These are phyloP conservation scores for Candida stauntonica DNA, from an alignment of 805 yeast genomes.

Conservation along the genomic window DNA sequence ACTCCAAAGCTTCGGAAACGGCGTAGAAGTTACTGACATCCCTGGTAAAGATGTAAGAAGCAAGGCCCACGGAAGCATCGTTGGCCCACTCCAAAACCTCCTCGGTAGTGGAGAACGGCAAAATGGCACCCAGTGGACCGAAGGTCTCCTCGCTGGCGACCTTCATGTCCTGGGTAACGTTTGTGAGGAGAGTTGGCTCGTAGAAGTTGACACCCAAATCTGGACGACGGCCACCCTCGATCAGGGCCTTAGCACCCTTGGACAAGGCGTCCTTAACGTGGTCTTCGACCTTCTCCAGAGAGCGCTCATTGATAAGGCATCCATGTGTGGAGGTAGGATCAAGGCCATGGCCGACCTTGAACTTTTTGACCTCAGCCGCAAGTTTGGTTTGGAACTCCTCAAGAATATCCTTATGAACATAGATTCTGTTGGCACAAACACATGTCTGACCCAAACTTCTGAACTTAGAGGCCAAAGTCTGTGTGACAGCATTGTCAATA, in stretches of 20 bases:
- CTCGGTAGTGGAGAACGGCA: constrained; percentile 48
- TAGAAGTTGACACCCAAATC: constrained; percentile 48
- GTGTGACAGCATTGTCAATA: constrained; percentile 49
- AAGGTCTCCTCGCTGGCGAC: constrained; percentile 57
- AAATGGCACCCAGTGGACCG: constrained; percentile 59
- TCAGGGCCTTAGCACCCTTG: constrained; percentile 49
- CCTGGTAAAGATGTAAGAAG: constrained; percentile 54
- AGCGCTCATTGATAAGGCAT: constrained; percentile 47
- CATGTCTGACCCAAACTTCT: constrained; percentile 64
- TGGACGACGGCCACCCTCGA: constrained; percentile 49
- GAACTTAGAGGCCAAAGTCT: constrained; percentile 51
- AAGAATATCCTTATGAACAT: constrained; percentile 47
- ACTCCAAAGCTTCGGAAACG: constrained; percentile 52
- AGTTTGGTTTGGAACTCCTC: constrained; percentile 44
- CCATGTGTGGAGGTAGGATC: constrained; percentile 50
- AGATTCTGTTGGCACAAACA: constrained; percentile 57
- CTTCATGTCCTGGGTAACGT: constrained; percentile 47
- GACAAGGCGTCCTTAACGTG: constrained; percentile 50
- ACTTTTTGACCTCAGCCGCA: constrained; percentile 40
- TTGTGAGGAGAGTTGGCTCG: constrained; percentile 49
- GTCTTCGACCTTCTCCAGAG: constrained; percentile 49
- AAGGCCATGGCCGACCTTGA: constrained; percentile 55
- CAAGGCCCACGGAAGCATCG: constrained; percentile 52
- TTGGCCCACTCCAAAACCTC: constrained; percentile 53
- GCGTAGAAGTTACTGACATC: constrained; percentile 46